Conservation (phyloP, 2,329 filamentous ascomycete species). For the Claviceps digitariae region DNA sequence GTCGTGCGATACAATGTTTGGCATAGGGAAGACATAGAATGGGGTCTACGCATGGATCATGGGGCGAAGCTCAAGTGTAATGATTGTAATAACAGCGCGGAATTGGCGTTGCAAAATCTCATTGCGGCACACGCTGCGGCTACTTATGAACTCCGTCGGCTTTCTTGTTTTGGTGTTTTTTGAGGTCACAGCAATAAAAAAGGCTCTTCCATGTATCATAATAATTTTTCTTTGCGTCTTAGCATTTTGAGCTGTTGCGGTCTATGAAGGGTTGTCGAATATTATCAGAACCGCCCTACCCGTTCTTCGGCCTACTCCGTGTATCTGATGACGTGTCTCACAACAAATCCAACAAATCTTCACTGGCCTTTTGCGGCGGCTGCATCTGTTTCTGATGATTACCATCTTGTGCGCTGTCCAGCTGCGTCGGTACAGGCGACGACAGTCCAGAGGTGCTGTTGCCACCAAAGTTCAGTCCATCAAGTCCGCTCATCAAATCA, state of each 20-base stretch:
- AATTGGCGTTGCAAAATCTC: neutral
- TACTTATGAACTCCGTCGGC: neutral
- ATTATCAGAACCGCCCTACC: neutral
- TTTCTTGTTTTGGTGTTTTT: neutral
- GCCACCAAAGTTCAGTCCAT: conserved; percentile 56
- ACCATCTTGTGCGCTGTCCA: conserved; percentile 24
- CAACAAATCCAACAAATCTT: conserved; percentile 41
- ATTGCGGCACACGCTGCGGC: neutral
- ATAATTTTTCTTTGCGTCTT: neutral
- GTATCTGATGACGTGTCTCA: conserved; percentile 12
- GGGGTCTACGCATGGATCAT: neutral
- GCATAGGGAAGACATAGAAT: neutral
- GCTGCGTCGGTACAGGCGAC: conserved; percentile 48
- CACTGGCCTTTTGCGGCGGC: conserved; percentile 41
- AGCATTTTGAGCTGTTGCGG: neutral
- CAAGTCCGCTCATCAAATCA: conserved; percentile 85
- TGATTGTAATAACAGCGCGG: neutral
- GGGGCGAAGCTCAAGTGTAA: neutral
- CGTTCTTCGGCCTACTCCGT: neutral
- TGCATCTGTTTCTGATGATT: conserved; percentile 15
- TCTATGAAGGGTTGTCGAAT: conserved; percentile 1
- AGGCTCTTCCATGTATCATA: neutral
- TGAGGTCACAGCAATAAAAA: neutral
- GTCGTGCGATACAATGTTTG: neutral
- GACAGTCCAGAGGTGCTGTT: conserved; percentile 42